Percentiles rank a stretch among this genome's conserved stretches.
Evolutionary conservation across 257 asterid genomes (phyloP).

Genomic region (Nicotiana tomentosiformis): DNA sequence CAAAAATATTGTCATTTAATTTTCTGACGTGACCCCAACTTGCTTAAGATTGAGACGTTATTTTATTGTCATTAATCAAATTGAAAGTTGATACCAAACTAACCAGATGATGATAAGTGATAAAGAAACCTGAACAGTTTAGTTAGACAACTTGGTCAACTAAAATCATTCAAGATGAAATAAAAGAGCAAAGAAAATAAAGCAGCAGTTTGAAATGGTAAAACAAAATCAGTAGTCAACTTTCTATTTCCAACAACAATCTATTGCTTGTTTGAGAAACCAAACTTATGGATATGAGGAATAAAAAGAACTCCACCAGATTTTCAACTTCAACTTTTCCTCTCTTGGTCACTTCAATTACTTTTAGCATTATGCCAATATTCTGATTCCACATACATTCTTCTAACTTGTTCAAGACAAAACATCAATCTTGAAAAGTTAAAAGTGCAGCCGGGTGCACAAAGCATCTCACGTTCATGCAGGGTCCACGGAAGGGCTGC

Average conservation of each 20-base stretch:
- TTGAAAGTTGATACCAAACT: neutral
- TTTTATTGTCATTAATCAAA: neutral
- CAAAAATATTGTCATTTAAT: neutral
- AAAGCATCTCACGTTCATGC: no score
- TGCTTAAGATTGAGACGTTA: neutral
- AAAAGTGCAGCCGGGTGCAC: no score
- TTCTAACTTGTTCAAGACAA: neutral
- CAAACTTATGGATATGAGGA: neutral
- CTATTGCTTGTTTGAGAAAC: neutral
- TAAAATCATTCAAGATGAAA: neutral
- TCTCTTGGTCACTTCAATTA: neutral
- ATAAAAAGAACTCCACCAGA: neutral
- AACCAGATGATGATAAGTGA: neutral
- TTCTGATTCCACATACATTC: neutral
- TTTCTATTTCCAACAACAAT: neutral
- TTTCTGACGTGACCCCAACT: neutral
- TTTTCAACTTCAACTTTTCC: neutral
- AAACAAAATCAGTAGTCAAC: slow-evolving; percentile 3
- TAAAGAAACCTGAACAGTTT: slow-evolving; percentile 1
- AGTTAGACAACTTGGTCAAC: neutral
- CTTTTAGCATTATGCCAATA: neutral
- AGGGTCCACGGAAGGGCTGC: no score
- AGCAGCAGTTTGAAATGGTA: neutral
- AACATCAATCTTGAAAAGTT: neutral
- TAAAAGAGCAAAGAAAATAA: neutral